Conservation (phyloP, 768 basidiomycete species). For the Nidula microcarpa region DNA sequence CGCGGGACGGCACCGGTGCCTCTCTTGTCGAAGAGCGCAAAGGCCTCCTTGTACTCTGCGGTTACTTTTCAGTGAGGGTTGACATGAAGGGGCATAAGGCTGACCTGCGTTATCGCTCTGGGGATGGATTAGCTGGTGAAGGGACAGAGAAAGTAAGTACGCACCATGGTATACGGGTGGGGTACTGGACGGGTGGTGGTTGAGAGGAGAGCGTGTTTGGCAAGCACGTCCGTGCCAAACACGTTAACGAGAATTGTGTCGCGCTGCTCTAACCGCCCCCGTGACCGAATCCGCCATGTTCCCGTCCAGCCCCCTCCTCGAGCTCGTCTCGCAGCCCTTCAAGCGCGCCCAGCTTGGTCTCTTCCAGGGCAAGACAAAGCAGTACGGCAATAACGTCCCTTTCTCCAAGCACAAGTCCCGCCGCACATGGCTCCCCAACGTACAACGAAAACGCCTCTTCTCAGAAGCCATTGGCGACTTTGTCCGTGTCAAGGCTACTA, state of each 20-base stretch:
- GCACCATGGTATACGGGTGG: not conserved
- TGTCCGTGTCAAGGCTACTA: constrained; percentile 69
- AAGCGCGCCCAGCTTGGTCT: constrained; percentile 80
- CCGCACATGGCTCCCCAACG: constrained; percentile 84
- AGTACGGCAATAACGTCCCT: constrained; percentile 86
- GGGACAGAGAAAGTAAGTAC: not conserved
- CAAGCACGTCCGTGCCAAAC: not conserved
- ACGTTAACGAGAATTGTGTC: no score
- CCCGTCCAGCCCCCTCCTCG: constrained; percentile 23
- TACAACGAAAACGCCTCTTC: constrained; percentile 70
- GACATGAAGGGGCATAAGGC: constrained; percentile 1
- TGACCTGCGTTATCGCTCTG: constrained; percentile 40
- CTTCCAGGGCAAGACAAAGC: constrained; percentile 78
- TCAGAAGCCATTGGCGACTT: constrained; percentile 60
- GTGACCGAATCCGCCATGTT: constrained; percentile 10
- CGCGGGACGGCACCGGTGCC: constrained; percentile 89
- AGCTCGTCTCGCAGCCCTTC: constrained; percentile 61
- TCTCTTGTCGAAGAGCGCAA: constrained; percentile 96
- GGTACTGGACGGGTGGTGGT: no score
- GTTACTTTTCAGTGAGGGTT: not conserved
- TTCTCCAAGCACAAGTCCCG: constrained; percentile 88
- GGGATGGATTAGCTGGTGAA: not conserved
- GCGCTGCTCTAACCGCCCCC: no score
- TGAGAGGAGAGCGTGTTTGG: no score
- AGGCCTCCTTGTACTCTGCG: constrained; percentile 92